These are phyloP conservation scores for Boletus pseudo-olivaceus DNA, from an alignment of 768 basidiomycete species.

Conservation along the genomic window DNA sequence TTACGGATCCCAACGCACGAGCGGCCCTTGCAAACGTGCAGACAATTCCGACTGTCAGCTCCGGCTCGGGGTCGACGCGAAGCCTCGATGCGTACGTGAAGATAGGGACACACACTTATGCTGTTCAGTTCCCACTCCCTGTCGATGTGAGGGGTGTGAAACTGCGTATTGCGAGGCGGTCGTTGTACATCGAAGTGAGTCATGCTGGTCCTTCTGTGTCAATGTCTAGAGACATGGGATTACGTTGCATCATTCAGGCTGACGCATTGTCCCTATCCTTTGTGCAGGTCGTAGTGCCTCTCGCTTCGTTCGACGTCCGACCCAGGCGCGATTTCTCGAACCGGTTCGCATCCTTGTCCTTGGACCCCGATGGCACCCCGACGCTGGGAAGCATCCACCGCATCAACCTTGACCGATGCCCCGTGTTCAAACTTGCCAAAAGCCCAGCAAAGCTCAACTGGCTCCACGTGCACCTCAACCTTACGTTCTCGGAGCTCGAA, in stretches of 20 bases:
- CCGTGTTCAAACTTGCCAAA: slow-evolving; percentile 24
- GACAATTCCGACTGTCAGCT: slow-evolving; percentile 7
- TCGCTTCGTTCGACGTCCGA: slow-evolving; percentile 13
- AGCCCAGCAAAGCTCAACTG: slow-evolving; percentile 18
- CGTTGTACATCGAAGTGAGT: slow-evolving; percentile 42
- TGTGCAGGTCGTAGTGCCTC: slow-evolving; percentile 21
- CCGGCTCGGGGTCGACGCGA: background rate
- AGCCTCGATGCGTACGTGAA: slow-evolving; percentile 3
- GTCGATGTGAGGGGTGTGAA: slow-evolving; percentile 36
- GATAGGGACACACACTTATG: slow-evolving; percentile 14
- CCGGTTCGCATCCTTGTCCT: slow-evolving; percentile 27
- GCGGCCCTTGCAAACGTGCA: slow-evolving; percentile 5
- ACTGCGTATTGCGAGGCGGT: slow-evolving; percentile 48
- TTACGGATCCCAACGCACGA: slow-evolving; percentile 18
- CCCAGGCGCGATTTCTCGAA: slow-evolving; percentile 19
- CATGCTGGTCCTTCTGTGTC: background rate
- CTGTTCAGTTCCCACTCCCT: slow-evolving; percentile 43
- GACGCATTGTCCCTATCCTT: background rate
- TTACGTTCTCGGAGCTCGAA: slow-evolving; percentile 26
- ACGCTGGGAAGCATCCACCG: slow-evolving; percentile 39
- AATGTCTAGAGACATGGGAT: background rate
- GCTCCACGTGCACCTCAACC: slow-evolving; percentile 26
- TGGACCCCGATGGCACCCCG: background rate
- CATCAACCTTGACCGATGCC: slow-evolving; percentile 35
- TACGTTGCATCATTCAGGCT: background rate